Evolutionary conservation across 805 yeast genomes (phyloP).

Genomic region (Hanseniaspora thailandica): DNA sequence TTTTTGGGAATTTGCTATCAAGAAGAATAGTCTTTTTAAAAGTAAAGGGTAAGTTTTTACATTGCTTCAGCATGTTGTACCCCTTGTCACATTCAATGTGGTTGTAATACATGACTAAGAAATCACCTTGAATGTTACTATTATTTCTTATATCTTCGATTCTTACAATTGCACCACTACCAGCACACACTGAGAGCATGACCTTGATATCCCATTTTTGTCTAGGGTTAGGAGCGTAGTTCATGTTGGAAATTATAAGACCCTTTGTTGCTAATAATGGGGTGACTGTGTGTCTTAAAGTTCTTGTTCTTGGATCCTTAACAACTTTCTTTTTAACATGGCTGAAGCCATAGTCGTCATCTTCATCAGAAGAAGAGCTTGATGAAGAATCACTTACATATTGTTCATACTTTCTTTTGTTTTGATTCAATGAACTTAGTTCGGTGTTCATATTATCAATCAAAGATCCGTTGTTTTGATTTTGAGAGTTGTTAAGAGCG

Average conservation of each 20-base stretch:
- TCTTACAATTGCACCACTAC: conserved; percentile 59
- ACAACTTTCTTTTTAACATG: conserved; percentile 1
- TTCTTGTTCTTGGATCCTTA: conserved; percentile 28
- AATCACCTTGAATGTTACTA: conserved; percentile 9
- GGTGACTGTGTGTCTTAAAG: conserved; percentile 26
- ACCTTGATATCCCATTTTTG: conserved; percentile 58
- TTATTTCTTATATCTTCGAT: conserved; percentile 32
- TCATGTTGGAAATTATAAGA: conserved; percentile 16
- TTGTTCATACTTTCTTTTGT: conserved; percentile 7
- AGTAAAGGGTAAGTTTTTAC: conserved; percentile 8
- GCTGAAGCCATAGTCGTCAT: conserved; percentile 3
- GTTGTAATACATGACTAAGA: conserved; percentile 5
- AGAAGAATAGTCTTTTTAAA: conserved; percentile 8
- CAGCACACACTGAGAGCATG: conserved; percentile 54
- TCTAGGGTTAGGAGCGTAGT: conserved; percentile 38
- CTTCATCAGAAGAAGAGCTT: conserved; percentile 1
- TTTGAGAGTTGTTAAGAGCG: not conserved
- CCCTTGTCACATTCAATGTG: conserved; percentile 10
- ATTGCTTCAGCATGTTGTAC: not conserved
- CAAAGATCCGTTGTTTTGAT: not conserved
- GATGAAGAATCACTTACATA: conserved; percentile 5
- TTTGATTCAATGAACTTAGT: not conserved
- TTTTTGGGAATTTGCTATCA: conserved; percentile 14
- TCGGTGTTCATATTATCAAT: conserved; percentile 10
- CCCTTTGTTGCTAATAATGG: conserved; percentile 26